phyloP scores from a whole-genome alignment of 306 rosid species.

The Vicia faba region DNA sequence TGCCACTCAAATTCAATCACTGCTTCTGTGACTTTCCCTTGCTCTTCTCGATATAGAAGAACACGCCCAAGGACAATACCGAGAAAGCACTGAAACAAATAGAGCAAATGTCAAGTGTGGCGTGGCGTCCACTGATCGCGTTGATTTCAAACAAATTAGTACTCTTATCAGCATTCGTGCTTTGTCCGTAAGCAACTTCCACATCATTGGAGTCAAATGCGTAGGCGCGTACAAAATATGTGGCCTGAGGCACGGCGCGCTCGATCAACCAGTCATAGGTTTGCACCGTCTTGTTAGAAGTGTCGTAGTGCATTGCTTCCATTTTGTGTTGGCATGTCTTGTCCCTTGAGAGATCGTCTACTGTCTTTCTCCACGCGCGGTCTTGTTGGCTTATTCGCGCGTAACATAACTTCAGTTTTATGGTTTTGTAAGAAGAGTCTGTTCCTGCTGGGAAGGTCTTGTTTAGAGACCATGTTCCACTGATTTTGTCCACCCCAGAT shows the following conservation, averaged over 20 bases:
- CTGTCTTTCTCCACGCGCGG: constrained; percentile 91
- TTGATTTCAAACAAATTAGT: constrained; percentile 61
- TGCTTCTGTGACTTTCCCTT: constrained; percentile 42
- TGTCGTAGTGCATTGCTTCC: constrained; percentile 52
- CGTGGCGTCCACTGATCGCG: constrained; percentile 78
- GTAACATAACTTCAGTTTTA: constrained; percentile 73
- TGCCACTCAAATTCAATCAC: constrained; percentile 24
- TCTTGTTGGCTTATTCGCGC: constrained; percentile 79
- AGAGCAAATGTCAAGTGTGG: constrained; percentile 70
- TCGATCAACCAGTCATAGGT: constrained; percentile 50
- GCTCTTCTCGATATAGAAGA: constrained; percentile 70
- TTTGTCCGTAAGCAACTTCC: constrained; percentile 74
- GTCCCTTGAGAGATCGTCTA: constrained; percentile 62
- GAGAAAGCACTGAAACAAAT: constrained; percentile 86
- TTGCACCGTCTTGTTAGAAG: constrained; percentile 52
- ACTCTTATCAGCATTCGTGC: constrained; percentile 43
- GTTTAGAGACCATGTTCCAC: constrained; percentile 67
- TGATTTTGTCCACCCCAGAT: constrained; percentile 68
- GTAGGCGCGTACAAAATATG: constrained; percentile 85
- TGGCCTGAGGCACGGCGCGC: constrained; percentile 64
- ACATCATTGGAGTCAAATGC: constrained; percentile 50
- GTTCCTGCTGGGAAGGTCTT: constrained; percentile 50
- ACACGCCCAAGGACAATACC: constrained; percentile 55
- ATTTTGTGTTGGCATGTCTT: constrained; percentile 72
- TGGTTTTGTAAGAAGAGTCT: constrained; percentile 65